phyloP scores from a whole-genome alignment of 2,329 filamentous ascomycete species.

The Aplosporella prunicola region DNA sequence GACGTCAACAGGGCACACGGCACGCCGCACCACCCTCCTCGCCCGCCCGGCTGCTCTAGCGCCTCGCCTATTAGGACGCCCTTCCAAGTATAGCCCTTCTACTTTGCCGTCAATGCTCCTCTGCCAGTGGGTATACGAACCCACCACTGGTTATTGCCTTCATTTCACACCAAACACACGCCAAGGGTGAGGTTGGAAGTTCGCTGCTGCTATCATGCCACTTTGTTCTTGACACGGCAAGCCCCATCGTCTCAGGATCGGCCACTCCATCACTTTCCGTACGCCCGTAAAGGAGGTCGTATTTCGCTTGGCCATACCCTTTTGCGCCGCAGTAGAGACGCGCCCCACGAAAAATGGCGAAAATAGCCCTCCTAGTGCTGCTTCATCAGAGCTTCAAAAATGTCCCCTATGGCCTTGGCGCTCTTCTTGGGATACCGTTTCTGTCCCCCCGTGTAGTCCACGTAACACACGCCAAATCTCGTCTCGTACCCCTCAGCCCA shows the following conservation, averaged over 20 bases:
- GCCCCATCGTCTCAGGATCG: conserved; percentile 10
- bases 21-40: conserved; percentile 2
- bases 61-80: background rate
- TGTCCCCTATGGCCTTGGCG: conserved; percentile 57
- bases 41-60: background rate
- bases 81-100: background rate
- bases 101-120: too few relatives aligned
- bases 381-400: conserved; percentile 63
- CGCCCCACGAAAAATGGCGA: too few relatives aligned
- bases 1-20: background rate
- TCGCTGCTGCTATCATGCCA: conserved; percentile 5
- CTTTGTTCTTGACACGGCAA: conserved; percentile 6
- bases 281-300: too few relatives aligned
- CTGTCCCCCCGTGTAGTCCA: conserved; percentile 73
- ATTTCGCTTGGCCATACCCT: too few relatives aligned
- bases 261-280: too few relatives aligned
- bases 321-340: too few relatives aligned
- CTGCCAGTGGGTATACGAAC: too few relatives aligned
- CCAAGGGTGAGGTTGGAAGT: too few relatives aligned
- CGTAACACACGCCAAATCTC: conserved; percentile 72
- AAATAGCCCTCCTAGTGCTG: conserved; percentile 33
- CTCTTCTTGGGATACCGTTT: conserved; percentile 79
- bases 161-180: too few relatives aligned
- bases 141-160: too few relatives aligned
- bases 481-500: conserved; percentile 90